Base-by-base conservation (phyloP, 139 green algal species). In the Pleodorina starrii region DNA sequence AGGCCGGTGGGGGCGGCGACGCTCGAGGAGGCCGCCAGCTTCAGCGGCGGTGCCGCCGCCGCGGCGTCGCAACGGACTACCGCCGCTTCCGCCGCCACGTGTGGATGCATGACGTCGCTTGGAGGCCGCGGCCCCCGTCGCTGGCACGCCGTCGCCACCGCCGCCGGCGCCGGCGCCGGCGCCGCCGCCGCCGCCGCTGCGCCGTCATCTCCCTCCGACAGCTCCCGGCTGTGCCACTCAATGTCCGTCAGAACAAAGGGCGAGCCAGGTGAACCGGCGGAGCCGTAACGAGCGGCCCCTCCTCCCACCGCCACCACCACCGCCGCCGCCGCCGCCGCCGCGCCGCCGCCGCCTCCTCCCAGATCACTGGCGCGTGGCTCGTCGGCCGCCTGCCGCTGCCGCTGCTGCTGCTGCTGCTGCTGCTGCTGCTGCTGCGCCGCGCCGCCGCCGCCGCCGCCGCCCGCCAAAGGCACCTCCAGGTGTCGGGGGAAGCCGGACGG, bases 221-320 rank as follows among this genome's bases (percentile, higher is more conserved):
- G 29, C 9, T 66, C n/a, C 12, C 50, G 27, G 5, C 63, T 73
- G 63, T 73, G 63, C 63, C 63, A 73, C 63, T 73, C 63, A 73
- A 73, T 73, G 63, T 73, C 69, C 36, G 69, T 50, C 69, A 77
- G 69, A 27, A 48, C 9, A 32, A 77, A 77, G 35, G 69, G 69
- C 35, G 69, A 77, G n/a, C 69, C 69, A 32, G 69, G 69, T 10
- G 19, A 35, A 2, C 7, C 54, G 54, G 54, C 25, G 54, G 54
- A 2, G 3, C 54, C 54, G 54, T 32, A 66, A 42, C 16, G n/a
- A n/a, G n/a, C n/a, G n/a, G n/a, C n/a, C n/a, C n/a, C n/a, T n/a
- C n/a, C n/a, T n/a, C n/a, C n/a, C n/a, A n/a, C n/a, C n/a, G n/a
- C n/a, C n/a, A n/a, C n/a, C n/a, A n/a, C n/a, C n/a, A n/a, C 63